Base-by-base conservation (phyloP, 78 protist genomes). In the Speleostelium caveatum region DNA sequence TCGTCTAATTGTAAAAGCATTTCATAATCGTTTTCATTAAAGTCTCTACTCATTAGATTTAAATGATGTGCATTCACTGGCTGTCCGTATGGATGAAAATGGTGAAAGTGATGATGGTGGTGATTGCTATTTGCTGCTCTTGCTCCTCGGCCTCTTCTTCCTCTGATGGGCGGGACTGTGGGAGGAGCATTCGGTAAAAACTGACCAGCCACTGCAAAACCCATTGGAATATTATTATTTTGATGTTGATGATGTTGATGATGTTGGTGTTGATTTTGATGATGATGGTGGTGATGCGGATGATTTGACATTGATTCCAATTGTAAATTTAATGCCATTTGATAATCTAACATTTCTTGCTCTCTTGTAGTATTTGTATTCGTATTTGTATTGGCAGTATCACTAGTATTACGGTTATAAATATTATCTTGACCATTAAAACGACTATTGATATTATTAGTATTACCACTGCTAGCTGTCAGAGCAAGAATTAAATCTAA, bases 11-110 rank as follows among this genome's bases (percentile, higher is more conserved):
- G 55, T 0, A 83, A 30, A 21, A 83, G 17, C 42, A 83, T 14
- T 59, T 83, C 91, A 83, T 83, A 83, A 24, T 83, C 91, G 32
- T 83, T 71, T 10, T 35, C 17, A 12, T 42, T 59, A 30, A 83
- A 83, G 21, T 83, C 91, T 7, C 91, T 56, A 41, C 26, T 36
- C 87, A 69, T 69, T 30, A 83, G 22, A 59, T 83, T 83, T 7
- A 83, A 45, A 3, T 62, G 66, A 0, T 66, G 33, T 38, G 62
- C 78, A 41, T 49, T 73, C 1, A 55, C 65, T 28, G 22, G 32
- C 10, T 5, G 16, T 30, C 72, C 72, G 30, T 65, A n/a, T n/a
- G 33, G 65, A 53, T 51, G 21, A 51, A 49, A n/a, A 32, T 51
- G 77, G 6, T 51, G 8, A 39, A 32, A 22, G 59, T 28, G 21